Conservation (phyloP, 2,329 filamentous ascomycete genomes). For the Biscogniauxia mediterranea region DNA sequence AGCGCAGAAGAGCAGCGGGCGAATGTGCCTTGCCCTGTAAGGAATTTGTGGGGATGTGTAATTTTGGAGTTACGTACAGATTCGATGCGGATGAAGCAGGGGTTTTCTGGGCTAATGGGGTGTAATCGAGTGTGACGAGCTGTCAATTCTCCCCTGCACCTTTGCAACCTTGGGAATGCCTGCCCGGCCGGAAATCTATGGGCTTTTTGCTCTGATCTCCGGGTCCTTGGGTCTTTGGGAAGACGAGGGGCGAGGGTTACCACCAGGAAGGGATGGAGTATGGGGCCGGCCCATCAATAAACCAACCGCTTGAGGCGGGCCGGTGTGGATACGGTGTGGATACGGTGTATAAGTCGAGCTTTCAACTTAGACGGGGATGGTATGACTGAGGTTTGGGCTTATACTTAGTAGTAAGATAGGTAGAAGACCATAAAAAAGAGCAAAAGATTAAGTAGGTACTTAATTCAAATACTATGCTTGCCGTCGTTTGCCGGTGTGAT, state of each 20-base stretch:
- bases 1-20: not conserved
- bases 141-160: not conserved
- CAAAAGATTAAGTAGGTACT: too few species aligned
- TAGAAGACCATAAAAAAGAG: too few species aligned
- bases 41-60: not conserved
- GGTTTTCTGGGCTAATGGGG: not conserved
- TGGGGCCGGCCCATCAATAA: not conserved
- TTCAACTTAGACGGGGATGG: not conserved
- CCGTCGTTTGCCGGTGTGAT: not conserved
- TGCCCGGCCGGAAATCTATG: not conserved
- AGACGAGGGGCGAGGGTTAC: not conserved
- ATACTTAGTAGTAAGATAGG: not conserved
- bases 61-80: not conserved
- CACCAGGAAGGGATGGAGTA: not conserved
- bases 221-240: not conserved
- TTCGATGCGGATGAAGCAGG: not conserved
- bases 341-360: not conserved
- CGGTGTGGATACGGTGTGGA: not conserved
- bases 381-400: not conserved
- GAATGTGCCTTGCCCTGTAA: not conserved
- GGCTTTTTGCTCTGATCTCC: not conserved
- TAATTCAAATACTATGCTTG: not conserved
- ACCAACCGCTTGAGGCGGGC: conserved; percentile 1
- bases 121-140: not conserved
- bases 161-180: not conserved